Evolutionary conservation across 176 grass and related monocot genomes (phyloP).

Genomic region (Ensete ventricosum): DNA sequence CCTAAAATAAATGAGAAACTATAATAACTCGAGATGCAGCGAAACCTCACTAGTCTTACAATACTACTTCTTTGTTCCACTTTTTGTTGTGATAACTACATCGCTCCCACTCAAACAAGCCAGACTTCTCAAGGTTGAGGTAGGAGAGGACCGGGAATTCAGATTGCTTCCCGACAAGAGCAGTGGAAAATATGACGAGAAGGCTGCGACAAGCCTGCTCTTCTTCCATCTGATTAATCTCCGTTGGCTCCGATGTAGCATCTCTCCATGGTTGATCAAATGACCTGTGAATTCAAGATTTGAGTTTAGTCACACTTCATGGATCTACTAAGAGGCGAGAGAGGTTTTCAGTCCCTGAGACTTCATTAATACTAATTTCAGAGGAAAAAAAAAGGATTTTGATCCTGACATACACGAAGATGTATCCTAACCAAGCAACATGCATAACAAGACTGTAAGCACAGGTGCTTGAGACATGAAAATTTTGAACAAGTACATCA

Average conservation of each 20-base stretch:
- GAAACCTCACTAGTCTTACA: too few relatives aligned
- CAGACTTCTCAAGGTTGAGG: slow-evolving; percentile 37
- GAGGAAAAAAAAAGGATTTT: too few relatives aligned
- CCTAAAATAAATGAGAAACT: too few relatives aligned
- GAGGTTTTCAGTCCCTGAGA: neutral
- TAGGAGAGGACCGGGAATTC: slow-evolving; percentile 32
- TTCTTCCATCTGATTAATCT: slow-evolving; percentile 49
- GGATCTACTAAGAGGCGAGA: neutral
- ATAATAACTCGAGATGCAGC: too few relatives aligned
- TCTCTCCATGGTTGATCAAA: slow-evolving; percentile 76
- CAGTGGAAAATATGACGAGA: slow-evolving; percentile 51
- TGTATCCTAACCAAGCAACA: too few relatives aligned
- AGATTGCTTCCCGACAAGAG: slow-evolving; percentile 23
- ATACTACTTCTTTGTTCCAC: too few relatives aligned
- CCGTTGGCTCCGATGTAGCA: slow-evolving; percentile 23
- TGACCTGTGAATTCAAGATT: slow-evolving; percentile 34
- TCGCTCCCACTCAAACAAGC: slow-evolving; percentile 52
- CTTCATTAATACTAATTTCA: neutral
- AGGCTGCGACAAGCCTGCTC: slow-evolving; percentile 67
- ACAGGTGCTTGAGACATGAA: too few relatives aligned
- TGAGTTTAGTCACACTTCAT: neutral
- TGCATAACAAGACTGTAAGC: too few relatives aligned
- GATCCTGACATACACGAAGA: neutral
- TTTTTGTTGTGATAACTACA: neutral
- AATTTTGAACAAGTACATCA: too few relatives aligned